Evolutionary conservation across 2,329 filamentous ascomycete genomes (phyloP), one percentile per base, ranked within the genome.

Genomic region (Tolypocladium pustulatum): DNA sequence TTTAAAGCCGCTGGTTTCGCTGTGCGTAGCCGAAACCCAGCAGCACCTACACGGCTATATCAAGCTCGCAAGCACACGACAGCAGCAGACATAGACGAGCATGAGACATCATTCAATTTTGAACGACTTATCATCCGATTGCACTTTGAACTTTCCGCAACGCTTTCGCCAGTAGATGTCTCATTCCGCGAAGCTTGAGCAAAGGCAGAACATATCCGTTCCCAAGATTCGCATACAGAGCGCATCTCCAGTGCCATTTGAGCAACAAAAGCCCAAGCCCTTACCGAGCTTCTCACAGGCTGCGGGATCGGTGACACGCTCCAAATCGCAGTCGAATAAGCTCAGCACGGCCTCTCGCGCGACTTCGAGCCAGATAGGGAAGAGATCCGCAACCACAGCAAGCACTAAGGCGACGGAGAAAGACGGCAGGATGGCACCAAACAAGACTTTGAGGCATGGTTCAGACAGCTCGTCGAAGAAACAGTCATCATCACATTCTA

Each of bases 401-500:
- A 53, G 59, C 9, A 53, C 9, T 49, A n/a, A 38, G 20, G 17
- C 17, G 34, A 34, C n/a, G 27, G 46, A 51, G 9, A n/a, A n/a
- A 12, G 27, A 56, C 36, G 34, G 54, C 25, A 41, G 13, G 5
- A 61, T 56, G 57, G 57, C 51, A 30, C 30, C 58, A 51, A 20
- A 32, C 27, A 58, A 59, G 43, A 56, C 53, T 58, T 65, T 64
- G 27, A 65, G 60, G 59, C 61, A 65, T 25, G 57, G 62, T 34
- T 67, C 65, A n/a, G 58, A 63, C 37, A 66, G 62, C 56, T 58
- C 59, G 4, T 64, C 65, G 20, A 66, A 59, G 59, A 73, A 66
- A 59, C 68, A 67, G 22, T 64, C 65, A 58, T 62, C 66, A 8
- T 65, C 65, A 5, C 69, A 73, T 5, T 71, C 71, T 4, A 76